Evolutionary conservation across 192 early-diverging fungal genomes (phyloP).

Genomic region (Mortierella antarctica): DNA sequence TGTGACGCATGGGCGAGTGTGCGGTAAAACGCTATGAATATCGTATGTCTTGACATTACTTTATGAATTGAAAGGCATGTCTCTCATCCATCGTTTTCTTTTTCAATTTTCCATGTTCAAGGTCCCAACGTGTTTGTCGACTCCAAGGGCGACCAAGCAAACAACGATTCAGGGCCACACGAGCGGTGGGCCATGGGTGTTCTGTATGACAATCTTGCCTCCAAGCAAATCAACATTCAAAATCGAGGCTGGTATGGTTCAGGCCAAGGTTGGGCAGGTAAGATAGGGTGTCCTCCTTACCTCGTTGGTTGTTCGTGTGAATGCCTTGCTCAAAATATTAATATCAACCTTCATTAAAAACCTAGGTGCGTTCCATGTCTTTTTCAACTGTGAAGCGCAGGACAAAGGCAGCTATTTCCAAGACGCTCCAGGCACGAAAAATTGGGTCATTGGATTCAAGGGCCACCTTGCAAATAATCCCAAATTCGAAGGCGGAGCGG

Average conservation of each 20-base stretch:
- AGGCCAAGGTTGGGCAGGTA: constrained; percentile 49
- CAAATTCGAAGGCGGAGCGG: constrained; percentile 15
- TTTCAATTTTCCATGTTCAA: background rate
- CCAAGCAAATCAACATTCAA: constrained; percentile 25
- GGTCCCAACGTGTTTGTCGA: constrained; percentile 47
- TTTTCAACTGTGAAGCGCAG: constrained; percentile 28
- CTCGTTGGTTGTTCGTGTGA: no score
- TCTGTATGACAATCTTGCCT: constrained; percentile 45
- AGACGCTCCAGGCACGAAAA: constrained; percentile 30
- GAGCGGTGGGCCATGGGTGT: constrained; percentile 50
- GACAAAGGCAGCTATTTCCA: constrained; percentile 43
- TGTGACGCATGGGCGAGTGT: constrained; percentile 35
- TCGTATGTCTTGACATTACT: background rate
- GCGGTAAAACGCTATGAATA: constrained; percentile 11
- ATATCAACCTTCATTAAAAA: no score
- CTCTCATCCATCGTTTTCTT: no score
- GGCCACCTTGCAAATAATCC: constrained; percentile 5
- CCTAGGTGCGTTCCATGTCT: constrained; percentile 42
- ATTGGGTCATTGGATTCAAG: constrained; percentile 40
- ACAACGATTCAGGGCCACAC: constrained; percentile 48
- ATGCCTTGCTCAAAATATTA: no score
- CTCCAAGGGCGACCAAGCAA: constrained; percentile 32
- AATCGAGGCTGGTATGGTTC: constrained; percentile 45
- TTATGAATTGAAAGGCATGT: no score
- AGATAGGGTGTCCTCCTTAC: background rate